Percentiles rank a stretch among this genome's conserved stretches.
These are phyloP conservation scores for Elaeis oleifera DNA, from an alignment of 202 grass and related monocot species.

Conservation along the genomic window DNA sequence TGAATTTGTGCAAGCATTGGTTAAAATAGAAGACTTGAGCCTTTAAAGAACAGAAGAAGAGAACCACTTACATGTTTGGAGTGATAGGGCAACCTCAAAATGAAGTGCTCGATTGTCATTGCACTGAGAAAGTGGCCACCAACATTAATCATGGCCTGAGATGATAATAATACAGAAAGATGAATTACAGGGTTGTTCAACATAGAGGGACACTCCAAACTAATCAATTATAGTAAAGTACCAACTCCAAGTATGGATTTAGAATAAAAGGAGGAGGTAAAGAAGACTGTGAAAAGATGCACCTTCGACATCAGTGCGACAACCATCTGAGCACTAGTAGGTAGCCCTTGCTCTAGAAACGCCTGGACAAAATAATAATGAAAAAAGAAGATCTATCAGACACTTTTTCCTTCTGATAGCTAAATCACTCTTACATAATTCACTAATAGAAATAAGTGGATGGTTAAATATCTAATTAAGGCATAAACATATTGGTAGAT, in stretches of 20 bases:
- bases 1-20: conserved; percentile 1
- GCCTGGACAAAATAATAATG: conserved; percentile 47
- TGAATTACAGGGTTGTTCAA: background rate
- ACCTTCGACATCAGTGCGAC: conserved; percentile 90
- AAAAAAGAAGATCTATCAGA: background rate
- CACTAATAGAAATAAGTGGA: too few relatives aligned
- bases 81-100: conserved; percentile 66
- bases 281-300: conserved; percentile 7
- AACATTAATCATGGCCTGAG: conserved; percentile 71
- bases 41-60: conserved; percentile 15
- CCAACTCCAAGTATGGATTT: background rate
- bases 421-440: background rate
- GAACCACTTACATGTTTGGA: conserved; percentile 50
- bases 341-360: conserved; percentile 90
- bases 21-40: background rate
- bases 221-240: background rate
- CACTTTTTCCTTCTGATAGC: background rate
- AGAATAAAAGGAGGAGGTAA: conserved; percentile 7
- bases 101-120: conserved; percentile 97
- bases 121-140: conserved; percentile 72
- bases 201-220: conserved; percentile 1
- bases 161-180: conserved; percentile 14
- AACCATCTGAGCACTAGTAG: conserved; percentile 62
- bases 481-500: too few relatives aligned
- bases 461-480: too few relatives aligned